Evolutionary conservation across 805 yeast genomes (phyloP), one percentile per base, ranked within the genome.

Genomic region (Scheffersomyces spartinae): DNA sequence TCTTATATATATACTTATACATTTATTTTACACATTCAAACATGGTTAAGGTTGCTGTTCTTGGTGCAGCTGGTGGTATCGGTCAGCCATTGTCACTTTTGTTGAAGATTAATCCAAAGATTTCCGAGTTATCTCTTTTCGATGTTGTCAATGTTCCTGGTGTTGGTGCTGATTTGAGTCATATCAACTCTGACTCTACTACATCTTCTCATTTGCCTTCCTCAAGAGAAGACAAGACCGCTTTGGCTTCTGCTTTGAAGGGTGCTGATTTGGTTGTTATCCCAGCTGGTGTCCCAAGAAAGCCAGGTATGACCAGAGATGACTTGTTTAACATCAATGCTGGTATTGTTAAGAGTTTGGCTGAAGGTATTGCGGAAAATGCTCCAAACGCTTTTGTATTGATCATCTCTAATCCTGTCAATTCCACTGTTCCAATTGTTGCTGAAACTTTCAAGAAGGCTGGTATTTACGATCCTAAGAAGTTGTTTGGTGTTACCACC

Each of bases 261-360:
- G 67, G 55, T 18, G 37, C 70, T 4, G 56, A 68, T 33, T 45
- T 68, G 37, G 74, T 70, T 23, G 47, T 70, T 31, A 67, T 70
- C 42, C 94, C 94, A 24, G 94, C 94, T 18, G 94, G 94, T 34
- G 77, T 82, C 20, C 94, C 94, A 45, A 76, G 94, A 63, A 83
- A 83, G 61, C 94, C 94, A 21, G 94, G 94, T 30, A 82, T 82
- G 94, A 79, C 93, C 32, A 74, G 94, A 57, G 94, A 81, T 50
- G 94, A 82, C 44, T 67, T 82, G 48, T 81, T 82, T 68, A 70
- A 71, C 54, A 78, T 79, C 55, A 82, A 82, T 47, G 91, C 93
- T 6, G 71, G 77, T 18, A 85, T 85, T 48, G 77, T 85, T 34
- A 68, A 70, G 36, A 73, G 69, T 33, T 61, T 85, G 33, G 79